Evolutionary conservation across 2,329 filamentous ascomycete species (phyloP).

Genomic region (Clonostachys chloroleuca): DNA sequence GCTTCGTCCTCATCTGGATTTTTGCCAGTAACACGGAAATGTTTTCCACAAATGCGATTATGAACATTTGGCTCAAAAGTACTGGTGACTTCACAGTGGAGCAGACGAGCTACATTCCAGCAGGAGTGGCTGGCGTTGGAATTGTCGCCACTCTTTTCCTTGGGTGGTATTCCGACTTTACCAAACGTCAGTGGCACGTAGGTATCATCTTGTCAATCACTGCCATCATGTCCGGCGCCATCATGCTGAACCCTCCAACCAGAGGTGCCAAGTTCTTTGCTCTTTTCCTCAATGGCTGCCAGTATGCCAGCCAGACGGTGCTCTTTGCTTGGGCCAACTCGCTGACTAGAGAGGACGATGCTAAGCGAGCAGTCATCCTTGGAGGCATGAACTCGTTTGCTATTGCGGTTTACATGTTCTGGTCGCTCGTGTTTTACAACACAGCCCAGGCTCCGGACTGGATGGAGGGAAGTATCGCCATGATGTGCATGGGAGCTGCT

Average conservation of each 20-base stretch:
- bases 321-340: constrained; percentile 9
- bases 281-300: constrained; percentile 5
- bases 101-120: constrained; percentile 46
- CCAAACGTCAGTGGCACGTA: constrained; percentile 4
- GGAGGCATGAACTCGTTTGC: constrained; percentile 6
- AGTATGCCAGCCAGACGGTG: constrained; percentile 4
- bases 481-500: constrained; percentile 3
- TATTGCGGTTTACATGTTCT: constrained; percentile 6
- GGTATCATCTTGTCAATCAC: constrained; percentile 4
- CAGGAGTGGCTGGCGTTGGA: constrained; percentile 15
- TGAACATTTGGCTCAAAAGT: constrained; percentile 17
- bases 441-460: constrained; percentile 4
- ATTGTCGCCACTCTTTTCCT: constrained; percentile 2
- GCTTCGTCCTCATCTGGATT: constrained; percentile 1
- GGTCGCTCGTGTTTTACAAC: constrained; percentile 5
- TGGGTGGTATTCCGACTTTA: neutral
- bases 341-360: constrained; percentile 5
- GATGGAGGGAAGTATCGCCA: constrained; percentile 6
- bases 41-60: constrained; percentile 3
- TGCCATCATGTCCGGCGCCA: constrained; percentile 5
- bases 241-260: constrained; percentile 6
- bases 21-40: constrained; percentile 3
- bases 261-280: constrained; percentile 5
- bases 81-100: constrained; percentile 17
- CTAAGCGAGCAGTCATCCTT: constrained; percentile 6